These are phyloP conservation scores for Paramecium caudatum DNA, from an alignment of 73 alveolate species.

Conservation along the genomic window DNA sequence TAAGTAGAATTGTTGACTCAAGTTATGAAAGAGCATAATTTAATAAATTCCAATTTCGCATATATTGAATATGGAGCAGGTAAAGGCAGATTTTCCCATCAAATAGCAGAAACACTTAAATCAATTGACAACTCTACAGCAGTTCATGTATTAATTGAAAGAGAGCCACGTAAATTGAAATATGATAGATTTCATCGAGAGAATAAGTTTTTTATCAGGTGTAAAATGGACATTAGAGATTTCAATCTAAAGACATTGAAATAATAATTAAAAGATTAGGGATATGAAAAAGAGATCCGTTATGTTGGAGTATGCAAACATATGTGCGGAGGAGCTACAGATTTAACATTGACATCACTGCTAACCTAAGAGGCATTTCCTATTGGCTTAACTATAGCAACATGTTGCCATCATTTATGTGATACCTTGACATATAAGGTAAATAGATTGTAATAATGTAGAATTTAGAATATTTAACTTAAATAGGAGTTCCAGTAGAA, in stretches of 20 bases:
- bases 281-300: not conserved
- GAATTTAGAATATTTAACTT: conserved; percentile 23
- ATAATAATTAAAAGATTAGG: conserved; percentile 30
- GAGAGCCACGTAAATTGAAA: conserved; percentile 84
- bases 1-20: conserved; percentile 71
- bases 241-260: conserved; percentile 78
- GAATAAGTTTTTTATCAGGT: conserved; percentile 71
- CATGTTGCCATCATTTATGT: conserved; percentile 98
- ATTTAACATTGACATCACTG: conserved; percentile 87
- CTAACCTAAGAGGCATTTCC: conserved; percentile 76
- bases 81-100: conserved; percentile 85
- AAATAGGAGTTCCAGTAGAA: conserved; percentile 9
- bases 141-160: conserved; percentile 80
- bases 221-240: conserved; percentile 85
- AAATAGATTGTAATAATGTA: not conserved
- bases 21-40: conserved; percentile 69
- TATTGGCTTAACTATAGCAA: conserved; percentile 94
- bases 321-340: conserved; percentile 99
- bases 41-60: conserved; percentile 68
- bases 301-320: conserved; percentile 91
- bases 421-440: conserved; percentile 83
- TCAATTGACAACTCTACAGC: conserved; percentile 59
- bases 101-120: conserved; percentile 76
- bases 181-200: conserved; percentile 82
- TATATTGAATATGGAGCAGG: conserved; percentile 94